A percentile compares a stretch with the other conserved stretches of the same genome.
phyloP scores from a whole-genome alignment of 495 filamentous ascomycete genomes.

The Podospora australis region DNA sequence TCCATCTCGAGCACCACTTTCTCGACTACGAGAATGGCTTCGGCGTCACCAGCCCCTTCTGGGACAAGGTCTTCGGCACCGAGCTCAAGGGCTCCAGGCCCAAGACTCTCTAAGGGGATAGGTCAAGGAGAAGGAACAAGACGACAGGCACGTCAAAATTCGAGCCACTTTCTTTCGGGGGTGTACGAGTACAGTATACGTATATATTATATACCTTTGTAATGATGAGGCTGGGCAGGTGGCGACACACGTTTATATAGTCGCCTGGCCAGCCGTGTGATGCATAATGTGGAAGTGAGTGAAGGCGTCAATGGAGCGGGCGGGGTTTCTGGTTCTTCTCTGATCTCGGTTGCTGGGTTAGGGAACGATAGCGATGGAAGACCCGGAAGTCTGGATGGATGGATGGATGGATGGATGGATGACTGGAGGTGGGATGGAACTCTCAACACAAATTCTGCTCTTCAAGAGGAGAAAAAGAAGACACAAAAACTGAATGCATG shows the following conservation, averaged over 20 bases:
- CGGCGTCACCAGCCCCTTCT: constrained; percentile 95
- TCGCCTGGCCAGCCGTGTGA: background rate
- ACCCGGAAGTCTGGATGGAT: background rate
- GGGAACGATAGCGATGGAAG: background rate
- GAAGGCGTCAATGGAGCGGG: background rate
- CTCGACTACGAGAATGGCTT: constrained; percentile 97
- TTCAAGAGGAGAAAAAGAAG: background rate
- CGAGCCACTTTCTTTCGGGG: too few species aligned
- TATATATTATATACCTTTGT: constrained; percentile 2
- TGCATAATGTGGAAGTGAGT: background rate
- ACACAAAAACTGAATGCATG: background rate
- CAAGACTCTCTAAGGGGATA: constrained; percentile 50
- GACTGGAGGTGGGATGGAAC: background rate
- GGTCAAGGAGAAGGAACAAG: background rate
- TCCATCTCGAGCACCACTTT: constrained; percentile 95
- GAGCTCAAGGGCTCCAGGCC: constrained; percentile 51
- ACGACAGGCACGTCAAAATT: background rate
- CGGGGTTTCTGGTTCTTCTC: background rate
- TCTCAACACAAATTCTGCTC: background rate
- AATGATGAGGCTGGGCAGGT: background rate
- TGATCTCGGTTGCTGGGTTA: background rate
- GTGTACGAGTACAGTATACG: too few species aligned
- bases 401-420: background rate
- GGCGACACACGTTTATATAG: background rate
- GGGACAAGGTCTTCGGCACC: constrained; percentile 89